phyloP scores from a whole-genome alignment of 2,329 filamentous ascomycete species.

The Tolypocladium ophioglossoides region DNA sequence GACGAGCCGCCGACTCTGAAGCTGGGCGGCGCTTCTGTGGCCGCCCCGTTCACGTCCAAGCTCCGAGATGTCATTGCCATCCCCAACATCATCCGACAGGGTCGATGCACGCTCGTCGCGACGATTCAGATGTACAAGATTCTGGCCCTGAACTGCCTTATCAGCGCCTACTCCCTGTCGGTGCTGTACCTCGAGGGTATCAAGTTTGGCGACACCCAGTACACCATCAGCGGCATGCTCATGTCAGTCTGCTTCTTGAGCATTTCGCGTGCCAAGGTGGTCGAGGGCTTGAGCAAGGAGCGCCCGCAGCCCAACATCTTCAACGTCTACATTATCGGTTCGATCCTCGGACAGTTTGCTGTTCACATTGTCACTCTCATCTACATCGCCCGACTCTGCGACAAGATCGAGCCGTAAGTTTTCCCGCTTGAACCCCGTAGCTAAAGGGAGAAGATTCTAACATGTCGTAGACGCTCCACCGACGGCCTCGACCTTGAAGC shows the following conservation, averaged over 20 bases:
- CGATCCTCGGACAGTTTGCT: constrained; percentile 92
- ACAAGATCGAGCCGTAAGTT: constrained; percentile 72
- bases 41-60: constrained; percentile 95
- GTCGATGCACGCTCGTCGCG: constrained; percentile 91
- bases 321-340: constrained; percentile 97
- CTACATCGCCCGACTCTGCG: constrained; percentile 85
- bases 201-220: constrained; percentile 97
- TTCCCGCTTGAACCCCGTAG: not conserved
- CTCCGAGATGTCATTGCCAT: constrained; percentile 93
- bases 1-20: constrained; percentile 93
- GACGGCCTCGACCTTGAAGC: constrained; percentile 78
- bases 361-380: constrained; percentile 91
- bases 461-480: constrained; percentile 27
- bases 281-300: constrained; percentile 92
- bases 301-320: constrained; percentile 98
- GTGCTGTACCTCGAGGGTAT: constrained; percentile 96
- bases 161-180: constrained; percentile 92
- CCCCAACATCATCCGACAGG: constrained; percentile 96
- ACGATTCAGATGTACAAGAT: constrained; percentile 99
- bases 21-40: constrained; percentile 92
- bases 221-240: constrained; percentile 97
- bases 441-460: not conserved
- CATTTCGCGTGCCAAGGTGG: constrained; percentile 93
- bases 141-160: constrained; percentile 91
- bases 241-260: constrained; percentile 99